Evolutionary conservation across 2,329 filamentous ascomycete genomes (phyloP).

Genomic region (Fusarium sp.): DNA sequence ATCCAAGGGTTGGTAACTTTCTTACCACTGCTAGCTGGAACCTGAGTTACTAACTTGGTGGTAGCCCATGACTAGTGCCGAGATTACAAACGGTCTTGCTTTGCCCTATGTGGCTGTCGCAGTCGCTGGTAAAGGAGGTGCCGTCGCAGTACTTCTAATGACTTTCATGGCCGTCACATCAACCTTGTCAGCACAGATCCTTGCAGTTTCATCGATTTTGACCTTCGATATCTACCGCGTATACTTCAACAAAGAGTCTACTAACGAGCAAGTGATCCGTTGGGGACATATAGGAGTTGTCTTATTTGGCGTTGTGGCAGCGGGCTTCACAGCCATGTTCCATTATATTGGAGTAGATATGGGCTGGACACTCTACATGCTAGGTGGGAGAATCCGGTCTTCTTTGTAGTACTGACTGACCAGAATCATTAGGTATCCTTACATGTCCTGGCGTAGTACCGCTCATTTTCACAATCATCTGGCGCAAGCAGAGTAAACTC

Average conservation of each 20-base stretch:
- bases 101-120: not conserved
- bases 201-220: slow-evolving; percentile 64
- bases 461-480: not conserved
- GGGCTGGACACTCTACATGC: not conserved
- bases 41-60: fast-evolving
- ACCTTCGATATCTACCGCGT: slow-evolving; percentile 64
- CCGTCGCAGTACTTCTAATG: not conserved
- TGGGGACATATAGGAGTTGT: slow-evolving; percentile 64
- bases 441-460: not conserved
- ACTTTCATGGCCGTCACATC: slow-evolving; percentile 54
- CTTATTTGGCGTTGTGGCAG: fast-evolving
- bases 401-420: not conserved
- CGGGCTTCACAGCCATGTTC: not conserved
- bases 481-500: not conserved
- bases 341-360: not conserved
- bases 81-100: not conserved
- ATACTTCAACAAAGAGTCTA: slow-evolving; percentile 59
- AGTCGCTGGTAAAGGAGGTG: not conserved
- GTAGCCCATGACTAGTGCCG: not conserved
- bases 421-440: not conserved
- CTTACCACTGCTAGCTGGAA: fast-evolving
- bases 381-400: fast-evolving
- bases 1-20: not conserved
- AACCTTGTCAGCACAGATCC: slow-evolving; percentile 62
- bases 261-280: slow-evolving; percentile 60